Evolutionary conservation across 1,139 yeast genomes (phyloP), one percentile per base, ranked within the genome.

Genomic region (Candida anutae): DNA sequence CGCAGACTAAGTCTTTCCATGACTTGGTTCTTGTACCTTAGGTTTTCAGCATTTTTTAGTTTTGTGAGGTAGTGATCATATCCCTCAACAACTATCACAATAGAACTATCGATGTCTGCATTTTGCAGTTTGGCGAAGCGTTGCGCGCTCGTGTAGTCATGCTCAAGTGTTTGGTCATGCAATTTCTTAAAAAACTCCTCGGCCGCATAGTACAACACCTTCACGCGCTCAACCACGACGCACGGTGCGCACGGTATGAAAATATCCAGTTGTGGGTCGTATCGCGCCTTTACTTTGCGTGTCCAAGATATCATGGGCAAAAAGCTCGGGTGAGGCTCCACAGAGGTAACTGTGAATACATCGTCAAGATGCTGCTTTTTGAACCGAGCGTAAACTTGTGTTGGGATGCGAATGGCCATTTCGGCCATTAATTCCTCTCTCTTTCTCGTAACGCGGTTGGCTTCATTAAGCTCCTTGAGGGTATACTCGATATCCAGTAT

Each of bases 191-290:
- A 49, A 26, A 77, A 62, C 1, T 60, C 63, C 8, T 54, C 50
- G 0, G 79, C 73, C 9, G 59, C 55, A 37, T 62, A 73, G 29
- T 66, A 61, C 3, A 77, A 36, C 2, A 71, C 61, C 8, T 59
- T 36, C 3, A 57, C 54, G 13, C 52, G 51, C 41, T 78, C 84
- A 4, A 55, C 52, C 1, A 59, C 36, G 4, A 61, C 47, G 18
- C 46, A 53, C 0, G 62, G 50, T 0, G 47, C 53, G 29, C 71
- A 58, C 0, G 88, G 87, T 6, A 71, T 59, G 36, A 74, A 79
- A 0, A 66, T 43, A 37, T 74, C 81, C 24, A 56, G 54, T 3
- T 42, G 46, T 12, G 52, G 39, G 39, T 69, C 68, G 43, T 72
- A 76, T 1, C 47, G 42, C 1, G 77, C 60, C 16, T 36, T 48